Conservation (phyloP, 768 basidiomycete species). For the Lentinula detonsa region DNA sequence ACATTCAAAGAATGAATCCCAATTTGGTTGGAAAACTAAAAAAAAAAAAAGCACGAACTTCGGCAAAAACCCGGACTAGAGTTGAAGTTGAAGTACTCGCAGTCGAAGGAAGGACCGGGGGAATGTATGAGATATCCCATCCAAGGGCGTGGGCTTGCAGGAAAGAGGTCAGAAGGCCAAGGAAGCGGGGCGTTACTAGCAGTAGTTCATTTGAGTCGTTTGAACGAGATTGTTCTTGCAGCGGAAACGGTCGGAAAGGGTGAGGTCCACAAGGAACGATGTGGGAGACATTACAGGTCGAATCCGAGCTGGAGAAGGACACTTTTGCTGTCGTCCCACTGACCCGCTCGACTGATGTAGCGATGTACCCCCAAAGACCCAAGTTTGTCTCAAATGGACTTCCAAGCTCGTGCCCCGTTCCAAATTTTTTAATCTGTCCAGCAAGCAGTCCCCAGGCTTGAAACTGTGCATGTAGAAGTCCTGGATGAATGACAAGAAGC, state of each 20-base stretch:
- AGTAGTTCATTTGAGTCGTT: slow-evolving; percentile 18
- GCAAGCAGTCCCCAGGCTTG: slow-evolving; percentile 60
- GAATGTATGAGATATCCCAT: slow-evolving; percentile 61
- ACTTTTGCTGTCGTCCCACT: slow-evolving; percentile 34
- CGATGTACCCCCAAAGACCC: slow-evolving; percentile 49
- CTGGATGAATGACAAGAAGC: slow-evolving; percentile 54
- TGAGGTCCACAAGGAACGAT: slow-evolving; percentile 46
- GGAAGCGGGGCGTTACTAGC: slow-evolving; percentile 41
- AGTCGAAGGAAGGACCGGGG: slow-evolving; percentile 50
- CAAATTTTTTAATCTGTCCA: slow-evolving; percentile 47
- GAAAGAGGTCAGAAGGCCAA: slow-evolving; percentile 52
- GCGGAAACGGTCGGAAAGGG: slow-evolving; percentile 39
- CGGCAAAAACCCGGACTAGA: slow-evolving; percentile 46
- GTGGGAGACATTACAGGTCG: slow-evolving; percentile 18
- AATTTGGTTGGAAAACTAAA: neutral
- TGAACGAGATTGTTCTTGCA: slow-evolving; percentile 24
- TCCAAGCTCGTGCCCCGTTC: slow-evolving; percentile 42
- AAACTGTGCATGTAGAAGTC: slow-evolving; percentile 47
- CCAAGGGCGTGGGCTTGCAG: slow-evolving; percentile 59
- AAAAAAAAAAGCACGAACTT: neutral
- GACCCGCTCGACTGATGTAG: slow-evolving; percentile 31
- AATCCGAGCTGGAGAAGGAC: slow-evolving; percentile 29
- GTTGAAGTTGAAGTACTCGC: slow-evolving; percentile 57
- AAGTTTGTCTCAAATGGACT: slow-evolving; percentile 37
- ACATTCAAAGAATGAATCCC: neutral